Evolutionary conservation across 192 early-diverging fungal species (phyloP).

Genomic region (Backusella mclennaniae): DNA sequence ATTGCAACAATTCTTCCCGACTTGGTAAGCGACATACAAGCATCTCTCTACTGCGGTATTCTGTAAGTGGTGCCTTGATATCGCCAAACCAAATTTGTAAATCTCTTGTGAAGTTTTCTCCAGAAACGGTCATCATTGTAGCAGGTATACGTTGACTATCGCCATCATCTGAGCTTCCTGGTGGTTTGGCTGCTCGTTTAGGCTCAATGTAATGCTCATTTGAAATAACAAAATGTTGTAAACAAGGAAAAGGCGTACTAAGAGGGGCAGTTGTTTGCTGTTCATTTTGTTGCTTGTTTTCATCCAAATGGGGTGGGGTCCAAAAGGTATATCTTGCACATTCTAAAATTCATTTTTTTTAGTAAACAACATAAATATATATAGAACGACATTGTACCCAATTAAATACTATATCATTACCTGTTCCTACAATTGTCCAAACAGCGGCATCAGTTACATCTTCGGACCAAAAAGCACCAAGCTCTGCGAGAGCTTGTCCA

Average conservation of each 20-base stretch:
- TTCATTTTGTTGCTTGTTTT: not conserved
- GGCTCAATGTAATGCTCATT: not conserved
- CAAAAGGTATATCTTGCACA: conserved; percentile 58
- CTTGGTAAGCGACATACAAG: conserved; percentile 43
- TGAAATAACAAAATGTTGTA: conserved; percentile 32
- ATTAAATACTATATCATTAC: conserved; percentile 17
- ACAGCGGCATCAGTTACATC: conserved; percentile 81
- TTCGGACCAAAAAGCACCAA: conserved; percentile 62
- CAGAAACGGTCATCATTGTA: conserved; percentile 42
- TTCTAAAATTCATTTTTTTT: conserved; percentile 21
- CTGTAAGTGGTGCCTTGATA: conserved; percentile 18
- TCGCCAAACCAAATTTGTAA: conserved; percentile 62
- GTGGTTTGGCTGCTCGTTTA: not conserved
- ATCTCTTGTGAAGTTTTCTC: conserved; percentile 64
- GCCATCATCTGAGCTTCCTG: not conserved
- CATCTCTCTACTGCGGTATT: conserved; percentile 41
- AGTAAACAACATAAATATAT: not conserved
- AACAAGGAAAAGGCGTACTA: not conserved
- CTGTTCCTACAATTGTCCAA: conserved; percentile 89
- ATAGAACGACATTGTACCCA: not conserved
- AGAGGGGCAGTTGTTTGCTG: conserved; percentile 6
- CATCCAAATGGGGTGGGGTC: conserved; percentile 29
- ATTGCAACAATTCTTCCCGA: conserved; percentile 5
- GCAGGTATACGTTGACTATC: not conserved
- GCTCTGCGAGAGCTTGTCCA: conserved; percentile 1